Base-by-base conservation (phyloP, 495 filamentous ascomycete genomes). In the Clavariopsis aquatica region DNA sequence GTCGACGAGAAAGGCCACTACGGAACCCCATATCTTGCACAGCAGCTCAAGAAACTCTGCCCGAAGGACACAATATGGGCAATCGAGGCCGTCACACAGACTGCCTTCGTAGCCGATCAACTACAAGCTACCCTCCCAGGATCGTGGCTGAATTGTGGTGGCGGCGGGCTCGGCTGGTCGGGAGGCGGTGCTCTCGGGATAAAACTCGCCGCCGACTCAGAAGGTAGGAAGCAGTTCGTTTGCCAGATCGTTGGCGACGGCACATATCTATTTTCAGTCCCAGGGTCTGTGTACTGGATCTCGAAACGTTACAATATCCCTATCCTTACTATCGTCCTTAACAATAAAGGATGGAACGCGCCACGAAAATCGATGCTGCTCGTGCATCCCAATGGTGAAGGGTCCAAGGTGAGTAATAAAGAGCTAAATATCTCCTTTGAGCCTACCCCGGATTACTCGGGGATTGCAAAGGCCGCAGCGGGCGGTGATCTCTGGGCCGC, bases 121-220 rank as follows among this genome's bases (percentile, higher is more conserved):
- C 72, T 97, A n/a, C 84, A 85, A 71, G 86, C 87, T 12, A 89
- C 84, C 15, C 65, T 85, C 1, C 93, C 92, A 0, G 90, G 92
- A 5, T 87, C 85, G 8, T 94, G 91, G 87, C 87, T 96, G 71
- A 96, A 96, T 78, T 98, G 93, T 73, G 93, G 93, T 15, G 93
- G 93, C 31, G 93, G 93, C 36, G 93, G 93, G 2, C 81, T 97
- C 0, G 93, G 93, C 20, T 98, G 93, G 93, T 93, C 89, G n/a
- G 93, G 93, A 22, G 93, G 93, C 47, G 93, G 52, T 28, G 69
- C 64, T 1, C 76, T 78, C 2, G 93, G 93, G 17, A 91, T 96
- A 73, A 96, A 96, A 74, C 82, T 98, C 24, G 93, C 92, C 5
- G 83, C 85, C 0, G 87, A 92, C 56, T 75, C 74, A 24, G 79